These are phyloP conservation scores for Claviceps monticola DNA, from an alignment of 2,329 filamentous ascomycete genomes.

Conservation along the genomic window DNA sequence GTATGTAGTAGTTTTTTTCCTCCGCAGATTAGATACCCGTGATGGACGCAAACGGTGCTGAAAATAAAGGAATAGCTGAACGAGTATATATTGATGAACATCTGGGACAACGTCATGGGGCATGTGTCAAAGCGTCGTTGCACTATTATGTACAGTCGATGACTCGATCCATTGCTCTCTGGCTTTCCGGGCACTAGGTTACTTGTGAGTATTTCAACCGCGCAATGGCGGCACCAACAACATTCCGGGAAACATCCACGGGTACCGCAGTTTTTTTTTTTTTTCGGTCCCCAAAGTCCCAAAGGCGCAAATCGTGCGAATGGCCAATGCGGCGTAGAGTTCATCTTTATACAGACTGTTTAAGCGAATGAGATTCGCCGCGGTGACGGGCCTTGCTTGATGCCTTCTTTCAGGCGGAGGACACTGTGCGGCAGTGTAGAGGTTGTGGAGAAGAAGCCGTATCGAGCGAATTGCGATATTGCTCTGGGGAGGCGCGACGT, in stretches of 20 bases:
- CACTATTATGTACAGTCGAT: too few relatives aligned
- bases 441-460: conserved; percentile 60
- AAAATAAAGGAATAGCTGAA: not conserved
- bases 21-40: conserved; percentile 29
- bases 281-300: conserved; percentile 41
- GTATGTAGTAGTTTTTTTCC: conserved; percentile 3
- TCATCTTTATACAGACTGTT: conserved; percentile 54
- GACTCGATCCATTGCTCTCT: too few relatives aligned
- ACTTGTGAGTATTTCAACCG: conserved; percentile 40
- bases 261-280: conserved; percentile 86
- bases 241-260: conserved; percentile 78
- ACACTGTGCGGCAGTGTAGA: conserved; percentile 53
- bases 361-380: conserved; percentile 74
- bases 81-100: too few relatives aligned
- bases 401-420: conserved; percentile 84
- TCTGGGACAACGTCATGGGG: too few relatives aligned
- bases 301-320: conserved; percentile 69
- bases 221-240: conserved; percentile 57
- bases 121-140: too few relatives aligned
- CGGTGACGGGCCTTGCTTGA: conserved; percentile 37
- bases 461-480: too few relatives aligned
- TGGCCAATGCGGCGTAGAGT: conserved; percentile 49
- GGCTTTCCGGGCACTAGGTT: too few relatives aligned
- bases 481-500: too few relatives aligned
- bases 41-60: conserved; percentile 8